These are phyloP conservation scores for Kluyveromyces starmeri DNA, from an alignment of 805 yeast species.

Conservation along the genomic window DNA sequence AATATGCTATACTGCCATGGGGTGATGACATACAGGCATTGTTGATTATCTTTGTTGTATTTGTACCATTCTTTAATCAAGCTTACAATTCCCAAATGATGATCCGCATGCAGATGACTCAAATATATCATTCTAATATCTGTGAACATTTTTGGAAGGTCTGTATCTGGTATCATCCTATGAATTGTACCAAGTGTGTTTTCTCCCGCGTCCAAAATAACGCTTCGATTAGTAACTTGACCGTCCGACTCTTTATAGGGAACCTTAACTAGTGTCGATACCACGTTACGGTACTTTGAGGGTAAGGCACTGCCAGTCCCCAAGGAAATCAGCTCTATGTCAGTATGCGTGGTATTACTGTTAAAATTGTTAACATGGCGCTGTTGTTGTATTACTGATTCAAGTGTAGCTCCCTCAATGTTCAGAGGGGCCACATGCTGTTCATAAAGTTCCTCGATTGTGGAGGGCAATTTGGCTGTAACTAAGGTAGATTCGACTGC, in stretches of 20 bases:
- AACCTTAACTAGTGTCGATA: conserved; percentile 66
- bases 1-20: conserved; percentile 72
- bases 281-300: conserved; percentile 73
- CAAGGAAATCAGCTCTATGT: conserved; percentile 62
- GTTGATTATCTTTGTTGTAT: conserved; percentile 30
- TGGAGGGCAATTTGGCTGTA: conserved; percentile 4
- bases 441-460: conserved; percentile 24
- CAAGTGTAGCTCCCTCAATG: conserved; percentile 19
- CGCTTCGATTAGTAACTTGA: conserved; percentile 31
- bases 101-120: conserved; percentile 95
- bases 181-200: conserved; percentile 68
- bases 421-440: conserved; percentile 22
- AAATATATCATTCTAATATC: conserved; percentile 62
- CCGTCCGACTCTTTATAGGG: conserved; percentile 36
- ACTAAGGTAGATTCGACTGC: conserved; percentile 1
- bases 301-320: conserved; percentile 96
- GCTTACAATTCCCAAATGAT: conserved; percentile 76
- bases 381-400: conserved; percentile 23
- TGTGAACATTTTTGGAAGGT: conserved; percentile 36
- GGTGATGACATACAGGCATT: conserved; percentile 45
- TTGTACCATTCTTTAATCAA: conserved; percentile 59
- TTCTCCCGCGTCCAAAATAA: conserved; percentile 92
- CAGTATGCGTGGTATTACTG: conserved; percentile 34
- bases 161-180: conserved; percentile 48
- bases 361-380: conserved; percentile 24